Conservation (phyloP, 2,329 filamentous ascomycete species). For the Fusarium pseudoanthophilum region DNA sequence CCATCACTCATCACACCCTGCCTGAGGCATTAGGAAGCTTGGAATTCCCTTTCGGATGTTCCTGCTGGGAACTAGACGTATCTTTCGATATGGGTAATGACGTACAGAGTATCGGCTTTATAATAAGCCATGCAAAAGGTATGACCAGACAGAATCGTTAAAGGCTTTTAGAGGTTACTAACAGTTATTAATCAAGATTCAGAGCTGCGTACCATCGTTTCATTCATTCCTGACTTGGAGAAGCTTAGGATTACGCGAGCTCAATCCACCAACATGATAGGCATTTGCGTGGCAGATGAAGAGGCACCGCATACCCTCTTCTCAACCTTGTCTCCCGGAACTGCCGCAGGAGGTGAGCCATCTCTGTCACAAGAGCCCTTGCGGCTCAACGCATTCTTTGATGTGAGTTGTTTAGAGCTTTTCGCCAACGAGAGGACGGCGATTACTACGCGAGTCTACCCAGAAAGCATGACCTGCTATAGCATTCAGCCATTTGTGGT, state of each 20-base stretch:
- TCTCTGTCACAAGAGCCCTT: fast-evolving
- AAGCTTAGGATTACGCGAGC: background rate
- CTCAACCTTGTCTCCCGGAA: background rate
- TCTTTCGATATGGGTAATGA: background rate
- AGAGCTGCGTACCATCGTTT: background rate
- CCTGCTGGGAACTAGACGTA: background rate
- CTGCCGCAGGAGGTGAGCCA: background rate
- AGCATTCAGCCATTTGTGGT: background rate
- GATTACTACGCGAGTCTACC: background rate
- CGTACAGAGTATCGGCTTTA: background rate
- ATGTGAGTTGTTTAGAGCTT: background rate
- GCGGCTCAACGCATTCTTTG: background rate
- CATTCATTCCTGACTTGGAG: background rate
- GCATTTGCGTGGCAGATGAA: background rate
- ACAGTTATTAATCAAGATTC: background rate
- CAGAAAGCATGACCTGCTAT: background rate
- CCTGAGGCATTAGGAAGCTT: too few species aligned
- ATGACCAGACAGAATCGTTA: too few species aligned
- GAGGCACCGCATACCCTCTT: background rate
- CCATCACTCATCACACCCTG: too few species aligned
- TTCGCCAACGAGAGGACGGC: background rate
- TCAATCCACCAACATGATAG: background rate
- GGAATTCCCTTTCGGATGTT: background rate
- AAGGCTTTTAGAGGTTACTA: background rate
- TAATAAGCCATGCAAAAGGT: background rate